Percentiles rank a stretch among this genome's conserved stretches.
Conservation (phyloP, 495 filamentous ascomycete species). For the Hypoxylon crocopeplum region DNA sequence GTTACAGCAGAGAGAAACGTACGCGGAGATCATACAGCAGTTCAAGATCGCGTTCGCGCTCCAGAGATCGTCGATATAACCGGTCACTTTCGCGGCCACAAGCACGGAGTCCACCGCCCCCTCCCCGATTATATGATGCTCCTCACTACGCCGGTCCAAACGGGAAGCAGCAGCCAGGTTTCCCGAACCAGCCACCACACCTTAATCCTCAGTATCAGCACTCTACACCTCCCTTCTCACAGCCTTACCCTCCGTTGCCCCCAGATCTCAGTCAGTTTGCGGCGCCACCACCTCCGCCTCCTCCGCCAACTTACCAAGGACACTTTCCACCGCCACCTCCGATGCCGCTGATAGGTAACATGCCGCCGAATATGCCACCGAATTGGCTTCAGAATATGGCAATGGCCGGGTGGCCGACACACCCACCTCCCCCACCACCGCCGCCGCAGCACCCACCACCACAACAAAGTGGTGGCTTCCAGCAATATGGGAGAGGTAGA, state of each 20-base stretch:
- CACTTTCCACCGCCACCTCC: constrained; percentile 57
- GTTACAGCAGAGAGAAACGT: constrained; percentile 57
- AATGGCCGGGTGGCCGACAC: constrained; percentile 31
- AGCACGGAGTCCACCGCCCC: constrained; percentile 35
- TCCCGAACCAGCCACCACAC: constrained; percentile 25
- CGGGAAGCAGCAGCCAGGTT: constrained; percentile 34
- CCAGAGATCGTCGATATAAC: constrained; percentile 16
- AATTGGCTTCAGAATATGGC: constrained; percentile 38
- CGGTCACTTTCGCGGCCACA: constrained; percentile 54
- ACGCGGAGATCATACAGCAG: constrained; percentile 45
- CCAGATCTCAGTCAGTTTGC: constrained; percentile 39
- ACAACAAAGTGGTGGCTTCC: constrained; percentile 30
- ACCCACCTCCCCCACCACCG: constrained; percentile 30
- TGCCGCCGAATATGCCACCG: constrained; percentile 37
- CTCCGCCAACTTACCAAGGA: constrained; percentile 56
- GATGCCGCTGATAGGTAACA: constrained; percentile 29
- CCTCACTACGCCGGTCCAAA: constrained; percentile 36
- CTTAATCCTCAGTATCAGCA: constrained; percentile 44
- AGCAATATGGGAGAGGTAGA: constrained; percentile 40
- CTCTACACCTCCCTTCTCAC: constrained; percentile 41
- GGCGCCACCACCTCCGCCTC: constrained; percentile 51
- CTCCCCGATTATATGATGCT: constrained; percentile 35
- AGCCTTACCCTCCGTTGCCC: constrained; percentile 33
- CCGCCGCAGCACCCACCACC: constrained; percentile 27
- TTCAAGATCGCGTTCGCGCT: constrained; percentile 47